phyloP scores from a whole-genome alignment of 495 filamentous ascomycete genomes.

The Physcia stellaris region DNA sequence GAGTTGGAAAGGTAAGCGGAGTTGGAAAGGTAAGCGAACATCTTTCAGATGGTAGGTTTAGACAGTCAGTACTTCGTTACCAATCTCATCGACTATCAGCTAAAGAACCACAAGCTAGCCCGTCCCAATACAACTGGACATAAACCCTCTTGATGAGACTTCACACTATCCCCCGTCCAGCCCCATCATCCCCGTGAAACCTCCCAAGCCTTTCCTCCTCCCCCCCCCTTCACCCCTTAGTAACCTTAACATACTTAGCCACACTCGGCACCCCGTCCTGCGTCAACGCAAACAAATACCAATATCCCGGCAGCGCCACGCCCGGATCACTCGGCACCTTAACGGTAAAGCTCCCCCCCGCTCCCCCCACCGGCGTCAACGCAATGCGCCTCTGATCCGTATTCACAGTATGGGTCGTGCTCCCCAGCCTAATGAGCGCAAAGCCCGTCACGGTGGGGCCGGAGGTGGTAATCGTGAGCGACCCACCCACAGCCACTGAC shows the following conservation, averaged over 20 bases:
- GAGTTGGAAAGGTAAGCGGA: too few species aligned
- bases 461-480: constrained; percentile 21
- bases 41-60: too few species aligned
- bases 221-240: too few species aligned
- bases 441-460: constrained; percentile 13
- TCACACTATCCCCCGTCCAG: neutral
- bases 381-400: constrained; percentile 16
- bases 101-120: too few species aligned
- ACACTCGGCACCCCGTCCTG: neutral
- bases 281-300: neutral
- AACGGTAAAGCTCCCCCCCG: neutral
- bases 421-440: constrained; percentile 32
- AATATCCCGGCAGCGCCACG: neutral
- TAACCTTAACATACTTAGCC: neutral
- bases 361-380: constrained; percentile 14
- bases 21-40: too few species aligned
- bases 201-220: neutral
- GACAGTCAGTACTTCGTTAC: too few species aligned
- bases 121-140: too few species aligned
- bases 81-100: too few species aligned
- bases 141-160: too few species aligned
- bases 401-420: constrained; percentile 41
- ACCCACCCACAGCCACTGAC: constrained; percentile 18
- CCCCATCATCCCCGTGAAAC: neutral
- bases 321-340: neutral